phyloP scores from a whole-genome alignment of 2,329 filamentous ascomycete genomes.

The Davidsoniella neocaledoniae region DNA sequence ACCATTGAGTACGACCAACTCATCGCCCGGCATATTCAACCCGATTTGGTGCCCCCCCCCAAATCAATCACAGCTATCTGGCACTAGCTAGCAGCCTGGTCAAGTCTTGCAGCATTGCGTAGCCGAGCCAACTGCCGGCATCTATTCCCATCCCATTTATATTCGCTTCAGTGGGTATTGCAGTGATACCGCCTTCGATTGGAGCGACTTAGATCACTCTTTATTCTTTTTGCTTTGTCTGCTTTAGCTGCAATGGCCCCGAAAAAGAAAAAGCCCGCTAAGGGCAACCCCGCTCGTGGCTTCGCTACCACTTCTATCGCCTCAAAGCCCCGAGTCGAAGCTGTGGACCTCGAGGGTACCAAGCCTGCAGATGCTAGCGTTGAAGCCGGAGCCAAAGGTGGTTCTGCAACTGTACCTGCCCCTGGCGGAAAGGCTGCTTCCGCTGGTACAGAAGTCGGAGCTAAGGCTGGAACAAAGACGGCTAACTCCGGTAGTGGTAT shows the following conservation, averaged over 20 bases:
- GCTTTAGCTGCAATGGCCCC: conserved; percentile 41
- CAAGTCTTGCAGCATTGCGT: too few relatives aligned
- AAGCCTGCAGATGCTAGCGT: background rate
- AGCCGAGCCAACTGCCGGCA: too few relatives aligned
- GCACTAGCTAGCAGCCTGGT: too few relatives aligned
- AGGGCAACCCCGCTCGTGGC: conserved; percentile 72
- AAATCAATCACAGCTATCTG: too few relatives aligned
- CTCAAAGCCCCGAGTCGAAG: conserved; percentile 58
- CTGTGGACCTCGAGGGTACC: background rate
- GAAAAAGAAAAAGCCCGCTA: conserved; percentile 85
- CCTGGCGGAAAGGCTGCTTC: conserved; percentile 3
- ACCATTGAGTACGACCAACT: too few relatives aligned
- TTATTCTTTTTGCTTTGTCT: background rate
- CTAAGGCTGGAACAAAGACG: too few relatives aligned
- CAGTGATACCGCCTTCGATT: background rate
- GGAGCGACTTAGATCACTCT: background rate
- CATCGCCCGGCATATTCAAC: too few relatives aligned
- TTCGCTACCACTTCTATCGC: conserved; percentile 89
- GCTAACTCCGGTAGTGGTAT: too few relatives aligned
- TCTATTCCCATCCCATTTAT: too few relatives aligned
- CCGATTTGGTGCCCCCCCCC: too few relatives aligned
- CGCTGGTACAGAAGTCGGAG: background rate
- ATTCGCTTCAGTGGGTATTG: too few relatives aligned
- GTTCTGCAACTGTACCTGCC: background rate
- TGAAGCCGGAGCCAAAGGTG: background rate